phyloP scores from a whole-genome alignment of 176 grass and related monocot genomes.

The Musa itinerans region DNA sequence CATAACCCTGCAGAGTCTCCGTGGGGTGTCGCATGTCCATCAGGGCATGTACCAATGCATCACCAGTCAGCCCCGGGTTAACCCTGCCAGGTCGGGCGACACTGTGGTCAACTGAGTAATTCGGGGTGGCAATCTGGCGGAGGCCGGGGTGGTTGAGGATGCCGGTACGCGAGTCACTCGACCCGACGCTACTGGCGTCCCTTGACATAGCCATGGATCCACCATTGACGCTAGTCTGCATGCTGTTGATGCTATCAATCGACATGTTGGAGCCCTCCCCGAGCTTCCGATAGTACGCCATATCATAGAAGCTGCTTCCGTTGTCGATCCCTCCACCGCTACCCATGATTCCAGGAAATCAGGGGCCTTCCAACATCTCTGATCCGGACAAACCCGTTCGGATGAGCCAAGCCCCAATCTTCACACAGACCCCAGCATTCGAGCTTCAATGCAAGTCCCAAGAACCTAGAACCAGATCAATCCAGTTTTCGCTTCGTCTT shows the following conservation, averaged over 20 bases:
- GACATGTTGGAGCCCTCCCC: slow-evolving; percentile 88
- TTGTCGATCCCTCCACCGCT: slow-evolving; percentile 3
- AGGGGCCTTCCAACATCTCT: slow-evolving; percentile 14
- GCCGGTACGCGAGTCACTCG: slow-evolving; percentile 65
- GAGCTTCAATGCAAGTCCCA: neutral
- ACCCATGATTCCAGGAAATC: slow-evolving; percentile 14
- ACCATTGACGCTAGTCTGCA: slow-evolving; percentile 44
- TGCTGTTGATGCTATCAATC: slow-evolving; percentile 52
- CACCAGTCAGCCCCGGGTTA: slow-evolving; percentile 54
- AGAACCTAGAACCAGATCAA: neutral
- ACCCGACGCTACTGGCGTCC: slow-evolving; percentile 79
- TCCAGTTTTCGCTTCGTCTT: neutral
- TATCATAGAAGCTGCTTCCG: slow-evolving; percentile 27
- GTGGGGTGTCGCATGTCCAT: slow-evolving; percentile 68
- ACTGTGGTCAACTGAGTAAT: slow-evolving; percentile 76
- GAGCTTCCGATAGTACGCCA: slow-evolving; percentile 75
- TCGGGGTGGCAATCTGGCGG: slow-evolving; percentile 40
- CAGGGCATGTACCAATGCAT: slow-evolving; percentile 68
- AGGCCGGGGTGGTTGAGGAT: slow-evolving; percentile 93
- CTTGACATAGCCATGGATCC: slow-evolving; percentile 77
- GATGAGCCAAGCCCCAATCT: neutral
- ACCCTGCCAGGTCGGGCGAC: slow-evolving; percentile 73
- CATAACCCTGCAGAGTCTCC: slow-evolving; percentile 67
- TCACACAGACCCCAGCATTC: neutral
- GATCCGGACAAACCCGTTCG: neutral